Evolutionary conservation across 495 filamentous ascomycete genomes (phyloP), one percentile per base, ranked within the genome.

Genomic region (Hypoxylon crocopeplum): DNA sequence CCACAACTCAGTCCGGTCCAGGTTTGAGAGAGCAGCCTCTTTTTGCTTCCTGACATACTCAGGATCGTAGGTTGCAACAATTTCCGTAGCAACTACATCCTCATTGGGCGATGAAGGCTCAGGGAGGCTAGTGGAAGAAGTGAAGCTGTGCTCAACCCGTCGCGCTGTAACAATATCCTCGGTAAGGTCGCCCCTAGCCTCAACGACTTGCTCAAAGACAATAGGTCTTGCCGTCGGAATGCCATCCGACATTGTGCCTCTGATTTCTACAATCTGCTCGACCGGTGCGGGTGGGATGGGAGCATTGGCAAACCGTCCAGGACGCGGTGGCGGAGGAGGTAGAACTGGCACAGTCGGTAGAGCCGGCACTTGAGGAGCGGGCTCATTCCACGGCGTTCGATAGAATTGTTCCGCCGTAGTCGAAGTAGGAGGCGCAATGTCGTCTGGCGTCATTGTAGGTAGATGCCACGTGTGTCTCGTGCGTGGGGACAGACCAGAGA

Each of bases 371-470:
- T 39, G 49, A 40, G 62, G 30, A 39, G 61, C 21, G 24, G 51
- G 7, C 16, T 64, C 55, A 47, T 65, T 77, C 87, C 91, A 96
- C 10, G 92, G 92, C 17, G 83, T 75, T 48, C 85, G 85, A 77
- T 97, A 96, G 55, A 97, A 97, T 8, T 85, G 82, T 60, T 93
- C 88, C 10, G 91, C 91, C 20, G 85, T 90, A 22, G 88, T 89
- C 1, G 90, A 91, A 1, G 90, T 87, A 0, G 88, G 89, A 2
- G 81, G 83, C 51, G 70, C 73, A 48, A 68, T 64, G 15, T 77
- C 74, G 15, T 71, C 61, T 11, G 77, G 78, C 24, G 72, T 74
- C 60, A 56, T 70, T 38, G 70, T 46, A n/a, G 79, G 74, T 25
- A 78, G 47, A 66, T 82, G 75, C 92, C 92, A 97, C 3, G 92